These are phyloP conservation scores for Actinidia chinensis DNA, from an alignment of 179 eudicot genomes.

Conservation along the genomic window DNA sequence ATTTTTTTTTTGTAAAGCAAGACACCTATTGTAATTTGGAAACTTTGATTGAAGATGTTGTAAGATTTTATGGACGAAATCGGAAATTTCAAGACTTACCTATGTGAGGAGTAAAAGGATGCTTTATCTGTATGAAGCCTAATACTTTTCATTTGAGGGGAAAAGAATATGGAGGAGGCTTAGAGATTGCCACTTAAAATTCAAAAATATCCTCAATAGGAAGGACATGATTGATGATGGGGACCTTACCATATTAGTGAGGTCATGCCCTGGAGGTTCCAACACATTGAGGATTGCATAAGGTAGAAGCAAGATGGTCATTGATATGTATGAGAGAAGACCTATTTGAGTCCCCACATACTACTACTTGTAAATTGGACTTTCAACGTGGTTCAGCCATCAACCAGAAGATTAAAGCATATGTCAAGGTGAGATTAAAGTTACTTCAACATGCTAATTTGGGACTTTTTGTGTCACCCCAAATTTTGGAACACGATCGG, in stretches of 20 bases:
- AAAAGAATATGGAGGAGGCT: conserved; percentile 28
- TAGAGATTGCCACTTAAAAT: conserved; percentile 16
- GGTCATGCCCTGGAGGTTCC: conserved; percentile 33
- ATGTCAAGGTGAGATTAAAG: no score
- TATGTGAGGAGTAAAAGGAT: conserved; percentile 25
- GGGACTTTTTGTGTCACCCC: no score
- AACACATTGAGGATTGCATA: conserved; percentile 23
- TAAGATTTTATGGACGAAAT: conserved; percentile 17
- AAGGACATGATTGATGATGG: neutral
- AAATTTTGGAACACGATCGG: no score
- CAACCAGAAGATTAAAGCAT: conserved; percentile 38
- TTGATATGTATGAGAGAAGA: conserved; percentile 20
- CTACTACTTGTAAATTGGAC: conserved; percentile 28
- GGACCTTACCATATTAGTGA: neutral
- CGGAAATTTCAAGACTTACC: conserved; percentile 18
- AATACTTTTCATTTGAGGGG: conserved; percentile 14
- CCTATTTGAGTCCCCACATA: conserved; percentile 1
- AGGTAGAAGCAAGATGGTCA: conserved; percentile 33
- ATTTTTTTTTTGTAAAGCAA: no score
- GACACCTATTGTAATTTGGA: neutral
- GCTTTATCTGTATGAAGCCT: conserved; percentile 33
- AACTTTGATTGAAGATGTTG: conserved; percentile 22
- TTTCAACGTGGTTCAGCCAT: conserved; percentile 41
- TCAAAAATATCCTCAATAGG: neutral
- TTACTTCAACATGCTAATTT: no score